Evolutionary conservation across 148 eudicot species (phyloP).

Genomic region (Gaultheria prostrata): DNA sequence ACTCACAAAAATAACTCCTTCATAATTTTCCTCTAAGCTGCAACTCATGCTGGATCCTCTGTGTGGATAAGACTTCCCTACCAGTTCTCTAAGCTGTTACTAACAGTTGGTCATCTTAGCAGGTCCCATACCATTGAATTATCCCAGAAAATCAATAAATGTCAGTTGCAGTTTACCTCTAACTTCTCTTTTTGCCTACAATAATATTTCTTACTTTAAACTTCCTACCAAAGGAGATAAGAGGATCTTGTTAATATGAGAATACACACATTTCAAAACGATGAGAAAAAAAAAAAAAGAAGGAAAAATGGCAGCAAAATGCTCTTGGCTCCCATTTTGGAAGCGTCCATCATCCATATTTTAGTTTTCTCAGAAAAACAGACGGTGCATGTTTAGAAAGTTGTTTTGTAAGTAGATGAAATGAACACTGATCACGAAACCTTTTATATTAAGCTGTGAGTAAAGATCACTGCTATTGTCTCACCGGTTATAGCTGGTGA

Average conservation of each 20-base stretch:
- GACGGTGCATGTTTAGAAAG: background rate
- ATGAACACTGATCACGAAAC: background rate
- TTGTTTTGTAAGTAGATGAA: background rate
- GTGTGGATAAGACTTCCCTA: background rate
- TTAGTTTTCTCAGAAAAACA: background rate
- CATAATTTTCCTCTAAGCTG: background rate
- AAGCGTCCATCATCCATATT: background rate
- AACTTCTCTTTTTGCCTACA: background rate
- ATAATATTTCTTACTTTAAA: background rate
- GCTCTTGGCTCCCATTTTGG: background rate
- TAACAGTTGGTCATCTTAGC: background rate
- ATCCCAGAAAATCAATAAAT: background rate
- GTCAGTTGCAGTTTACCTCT: background rate
- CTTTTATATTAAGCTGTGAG: background rate
- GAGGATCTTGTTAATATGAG: background rate
- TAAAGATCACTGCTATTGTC: background rate
- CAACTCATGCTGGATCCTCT: background rate
- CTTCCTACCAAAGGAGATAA: background rate
- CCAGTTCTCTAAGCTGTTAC: background rate
- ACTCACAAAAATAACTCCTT: background rate
- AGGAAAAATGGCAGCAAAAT: background rate
- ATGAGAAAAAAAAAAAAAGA: too few species aligned
- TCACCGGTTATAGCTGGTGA: constrained; percentile 94
- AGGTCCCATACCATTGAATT: background rate
- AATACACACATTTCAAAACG: too few species aligned